Conservation (phyloP, 1,284 basidiomycete species). For the Rhodotorula sp. region DNA sequence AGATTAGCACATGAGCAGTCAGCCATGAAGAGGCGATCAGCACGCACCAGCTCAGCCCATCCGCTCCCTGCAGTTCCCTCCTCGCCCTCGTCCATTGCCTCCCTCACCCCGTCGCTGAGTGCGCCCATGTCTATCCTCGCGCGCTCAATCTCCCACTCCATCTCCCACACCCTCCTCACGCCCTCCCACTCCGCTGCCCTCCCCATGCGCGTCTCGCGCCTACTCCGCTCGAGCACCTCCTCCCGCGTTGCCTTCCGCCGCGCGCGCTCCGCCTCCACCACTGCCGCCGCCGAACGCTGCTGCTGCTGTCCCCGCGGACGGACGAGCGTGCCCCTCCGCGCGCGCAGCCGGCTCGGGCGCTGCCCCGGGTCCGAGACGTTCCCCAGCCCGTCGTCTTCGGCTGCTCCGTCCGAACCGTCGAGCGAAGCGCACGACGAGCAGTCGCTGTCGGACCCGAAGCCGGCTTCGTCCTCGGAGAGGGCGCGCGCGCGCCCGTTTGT, state of each 20-base stretch:
- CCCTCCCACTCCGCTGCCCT: slow-evolving; percentile 2
- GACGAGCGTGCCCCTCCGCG: not conserved
- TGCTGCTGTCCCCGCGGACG: not conserved
- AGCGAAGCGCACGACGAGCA: slow-evolving; percentile 1
- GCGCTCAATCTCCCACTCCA: slow-evolving; percentile 4
- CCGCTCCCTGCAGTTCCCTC: not conserved
- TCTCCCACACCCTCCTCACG: slow-evolving; percentile 1
- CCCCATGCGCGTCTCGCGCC: slow-evolving; percentile 39
- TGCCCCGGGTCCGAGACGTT: slow-evolving; percentile 35
- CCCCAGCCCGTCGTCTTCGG: slow-evolving; percentile 3
- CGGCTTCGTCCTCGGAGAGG: slow-evolving; percentile 9
- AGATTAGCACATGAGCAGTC: not conserved
- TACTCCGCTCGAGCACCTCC: slow-evolving; percentile 28
- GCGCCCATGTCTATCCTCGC: slow-evolving; percentile 5
- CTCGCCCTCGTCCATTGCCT: not conserved
- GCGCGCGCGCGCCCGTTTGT: not conserved
- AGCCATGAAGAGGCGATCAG: not conserved
- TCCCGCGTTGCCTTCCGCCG: not conserved
- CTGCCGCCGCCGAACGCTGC: not conserved
- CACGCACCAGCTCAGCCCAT: not conserved
- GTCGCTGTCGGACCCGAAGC: not conserved
- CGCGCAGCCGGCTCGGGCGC: not conserved
- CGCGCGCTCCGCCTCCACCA: not conserved
- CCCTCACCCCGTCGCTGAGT: not conserved
- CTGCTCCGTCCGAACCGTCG: not conserved